Conservation (phyloP, 306 rosid genomes). For the Pterocarpus macrocarpus region DNA sequence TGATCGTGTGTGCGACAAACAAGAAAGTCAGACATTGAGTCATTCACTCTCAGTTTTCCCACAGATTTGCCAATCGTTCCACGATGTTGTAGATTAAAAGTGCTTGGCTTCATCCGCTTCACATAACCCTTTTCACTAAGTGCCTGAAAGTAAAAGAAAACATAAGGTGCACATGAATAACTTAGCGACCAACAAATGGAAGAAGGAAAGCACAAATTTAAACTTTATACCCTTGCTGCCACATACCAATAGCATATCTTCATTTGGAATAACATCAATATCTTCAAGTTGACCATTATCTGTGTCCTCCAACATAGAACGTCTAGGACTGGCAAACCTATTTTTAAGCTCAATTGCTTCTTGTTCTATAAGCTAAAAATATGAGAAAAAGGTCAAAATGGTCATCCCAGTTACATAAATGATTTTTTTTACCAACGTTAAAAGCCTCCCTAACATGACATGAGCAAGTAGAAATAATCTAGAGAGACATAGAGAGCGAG, state of each 20-base stretch:
- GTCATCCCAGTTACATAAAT: constrained; percentile 9
- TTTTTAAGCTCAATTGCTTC: constrained; percentile 90
- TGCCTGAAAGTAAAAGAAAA: constrained; percentile 63
- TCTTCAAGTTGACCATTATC: constrained; percentile 95
- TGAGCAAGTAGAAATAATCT: not conserved
- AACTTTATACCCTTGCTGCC: constrained; percentile 29
- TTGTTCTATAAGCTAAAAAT: constrained; percentile 74
- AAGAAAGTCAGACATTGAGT: constrained; percentile 94
- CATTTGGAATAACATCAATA: constrained; percentile 96
- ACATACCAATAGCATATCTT: constrained; percentile 89
- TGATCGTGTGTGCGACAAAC: constrained; percentile 95
- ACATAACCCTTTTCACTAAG: constrained; percentile 95
- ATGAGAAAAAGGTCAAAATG: constrained; percentile 34
- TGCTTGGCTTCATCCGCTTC: constrained; percentile 93
- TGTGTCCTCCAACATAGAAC: constrained; percentile 82
- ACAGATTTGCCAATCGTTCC: constrained; percentile 99
- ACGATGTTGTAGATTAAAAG: constrained; percentile 91
- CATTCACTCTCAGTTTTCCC: constrained; percentile 93
- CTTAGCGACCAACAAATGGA: constrained; percentile 3
- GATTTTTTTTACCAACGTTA: not conserved
- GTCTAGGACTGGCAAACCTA: constrained; percentile 84
- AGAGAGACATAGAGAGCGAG: no score
- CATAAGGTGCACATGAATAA: constrained; percentile 30
- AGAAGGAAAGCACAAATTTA: constrained; percentile 1
- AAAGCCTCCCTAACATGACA: constrained; percentile 1